Evolutionary conservation across 306 rosid species (phyloP).

Genomic region (Senna siamea): DNA sequence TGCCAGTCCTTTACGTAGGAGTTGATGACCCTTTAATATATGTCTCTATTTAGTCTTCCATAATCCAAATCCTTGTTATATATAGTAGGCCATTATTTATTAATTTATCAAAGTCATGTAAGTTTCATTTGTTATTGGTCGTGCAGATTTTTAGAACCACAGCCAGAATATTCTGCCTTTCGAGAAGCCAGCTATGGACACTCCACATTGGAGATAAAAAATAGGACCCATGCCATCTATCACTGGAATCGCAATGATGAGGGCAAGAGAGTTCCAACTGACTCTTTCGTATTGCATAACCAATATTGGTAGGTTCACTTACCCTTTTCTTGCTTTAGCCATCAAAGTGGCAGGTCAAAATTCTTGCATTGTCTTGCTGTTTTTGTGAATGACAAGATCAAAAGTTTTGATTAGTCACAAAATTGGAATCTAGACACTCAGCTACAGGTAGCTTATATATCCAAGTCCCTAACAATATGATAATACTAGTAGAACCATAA

Average conservation of each 20-base stretch:
- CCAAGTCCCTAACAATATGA: not conserved
- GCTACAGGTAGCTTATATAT: not conserved
- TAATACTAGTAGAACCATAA: not conserved
- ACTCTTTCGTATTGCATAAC: slow-evolving; percentile 71
- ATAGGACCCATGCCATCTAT: slow-evolving; percentile 88
- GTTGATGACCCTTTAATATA: not conserved
- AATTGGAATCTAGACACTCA: slow-evolving; percentile 2
- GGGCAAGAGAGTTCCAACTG: slow-evolving; percentile 75
- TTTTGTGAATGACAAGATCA: slow-evolving; percentile 29
- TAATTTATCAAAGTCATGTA: slow-evolving; percentile 5
- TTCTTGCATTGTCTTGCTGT: slow-evolving; percentile 10
- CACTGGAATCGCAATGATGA: slow-evolving; percentile 99
- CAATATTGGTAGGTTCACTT: slow-evolving; percentile 79
- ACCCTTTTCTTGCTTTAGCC: slow-evolving; percentile 27
- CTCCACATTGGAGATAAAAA: slow-evolving; percentile 81
- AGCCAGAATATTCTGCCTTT: slow-evolving; percentile 93
- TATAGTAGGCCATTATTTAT: not conserved
- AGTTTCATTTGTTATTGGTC: slow-evolving; percentile 29
- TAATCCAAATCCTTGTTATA: not conserved
- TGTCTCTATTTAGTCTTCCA: slow-evolving; percentile 18
- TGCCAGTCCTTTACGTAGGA: not conserved
- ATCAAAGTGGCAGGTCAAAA: slow-evolving; percentile 3
- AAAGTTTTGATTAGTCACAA: slow-evolving; percentile 30
- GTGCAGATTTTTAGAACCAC: slow-evolving; percentile 81
- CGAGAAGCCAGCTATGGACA: slow-evolving; percentile 98